Percentiles rank a stretch among this genome's conserved stretches.
Conservation (phyloP, 1,284 basidiomycete genomes). For the Cutaneotrichosporon cavernicola region DNA sequence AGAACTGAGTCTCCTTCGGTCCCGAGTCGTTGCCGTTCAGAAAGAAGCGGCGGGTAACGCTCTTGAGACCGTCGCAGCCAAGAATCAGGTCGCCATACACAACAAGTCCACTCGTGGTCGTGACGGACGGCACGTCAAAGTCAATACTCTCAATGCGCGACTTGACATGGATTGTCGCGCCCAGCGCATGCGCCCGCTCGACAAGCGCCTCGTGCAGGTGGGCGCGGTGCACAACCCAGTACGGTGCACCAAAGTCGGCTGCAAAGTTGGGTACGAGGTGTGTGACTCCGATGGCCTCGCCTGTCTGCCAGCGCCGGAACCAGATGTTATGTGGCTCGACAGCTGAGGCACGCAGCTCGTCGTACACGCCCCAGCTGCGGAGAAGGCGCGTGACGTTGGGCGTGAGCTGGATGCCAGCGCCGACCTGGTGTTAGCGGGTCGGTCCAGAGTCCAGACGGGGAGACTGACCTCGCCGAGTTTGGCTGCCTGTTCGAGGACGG, state of each 20-base stretch:
- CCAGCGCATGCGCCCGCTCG: constrained; percentile 56
- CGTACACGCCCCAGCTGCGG: constrained; percentile 59
- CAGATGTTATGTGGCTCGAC: constrained; percentile 57
- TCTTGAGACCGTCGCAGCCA: constrained; percentile 61
- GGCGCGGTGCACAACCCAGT: constrained; percentile 62
- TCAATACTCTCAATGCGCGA: constrained; percentile 57
- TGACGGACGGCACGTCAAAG: constrained; percentile 50
- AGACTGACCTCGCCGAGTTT: constrained; percentile 53
- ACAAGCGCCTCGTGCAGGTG: constrained; percentile 61
- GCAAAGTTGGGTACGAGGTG: constrained; percentile 53
- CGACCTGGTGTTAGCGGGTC: constrained; percentile 33
- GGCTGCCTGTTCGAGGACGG: constrained; percentile 58
- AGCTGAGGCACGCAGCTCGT: constrained; percentile 53
- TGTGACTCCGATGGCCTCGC: constrained; percentile 57
- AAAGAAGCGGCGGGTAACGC: constrained; percentile 17
- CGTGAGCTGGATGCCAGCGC: constrained; percentile 59
- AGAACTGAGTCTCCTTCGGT: constrained; percentile 18
- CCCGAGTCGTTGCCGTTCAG: constrained; percentile 16
- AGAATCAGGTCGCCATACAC: constrained; percentile 58
- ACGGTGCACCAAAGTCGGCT: constrained; percentile 57
- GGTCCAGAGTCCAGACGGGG: background rate
- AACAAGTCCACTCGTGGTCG: constrained; percentile 32
- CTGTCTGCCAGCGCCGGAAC: constrained; percentile 58
- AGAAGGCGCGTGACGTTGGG: constrained; percentile 59
- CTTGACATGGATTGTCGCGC: constrained; percentile 56